Base-by-base conservation (phyloP, 345 rosid species). In the Pistacia vera region DNA sequence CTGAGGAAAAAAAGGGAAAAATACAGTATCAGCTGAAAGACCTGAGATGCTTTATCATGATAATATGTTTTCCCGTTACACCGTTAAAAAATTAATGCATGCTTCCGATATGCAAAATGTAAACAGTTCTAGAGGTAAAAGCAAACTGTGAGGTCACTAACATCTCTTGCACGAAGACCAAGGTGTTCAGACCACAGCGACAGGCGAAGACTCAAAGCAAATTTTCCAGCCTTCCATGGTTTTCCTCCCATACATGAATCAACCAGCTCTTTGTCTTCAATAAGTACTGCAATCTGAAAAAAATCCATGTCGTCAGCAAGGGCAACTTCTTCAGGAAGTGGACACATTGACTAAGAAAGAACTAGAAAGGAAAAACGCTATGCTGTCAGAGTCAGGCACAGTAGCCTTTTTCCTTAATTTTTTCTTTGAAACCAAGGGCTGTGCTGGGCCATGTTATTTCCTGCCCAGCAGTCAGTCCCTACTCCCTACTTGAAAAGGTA, bases 101-200 rank as follows among this genome's bases (percentile, higher is more conserved):
- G 59, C 25, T 59, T 68, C 9, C 16, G 10, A 17, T 6, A 25
- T 16, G 18, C 58, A 17, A 48, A 35, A 72, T 5, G 22, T 11
- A 52, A 11, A 11, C 11, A 30, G 48, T 22, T 63, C 10, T 62
- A 2, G 38, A 33, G 7, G 46, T 14, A 59, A 65, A 65, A 57
- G 61, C 28, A 56, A 41, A 55, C 5, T 51, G 71, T 63, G 22
- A 14, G 36, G 73, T 67, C 70, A 70, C 88, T 75, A 76, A 96
- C 99, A 97, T 91, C 91, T 81, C 85, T 92, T 56, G 77, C 75
- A 76, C 63, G 86, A 78, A 94, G 95, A 78, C 97, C 98, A 72
- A 96, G 98, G 86, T 96, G 99, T 79, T 96, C 98, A 11, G 94
- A 88, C 99, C 99, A 96, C 79, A 96, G 81, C 5, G 99, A 88